phyloP scores from a whole-genome alignment of 169 alveolate genomes.

The Neospora caninum region DNA sequence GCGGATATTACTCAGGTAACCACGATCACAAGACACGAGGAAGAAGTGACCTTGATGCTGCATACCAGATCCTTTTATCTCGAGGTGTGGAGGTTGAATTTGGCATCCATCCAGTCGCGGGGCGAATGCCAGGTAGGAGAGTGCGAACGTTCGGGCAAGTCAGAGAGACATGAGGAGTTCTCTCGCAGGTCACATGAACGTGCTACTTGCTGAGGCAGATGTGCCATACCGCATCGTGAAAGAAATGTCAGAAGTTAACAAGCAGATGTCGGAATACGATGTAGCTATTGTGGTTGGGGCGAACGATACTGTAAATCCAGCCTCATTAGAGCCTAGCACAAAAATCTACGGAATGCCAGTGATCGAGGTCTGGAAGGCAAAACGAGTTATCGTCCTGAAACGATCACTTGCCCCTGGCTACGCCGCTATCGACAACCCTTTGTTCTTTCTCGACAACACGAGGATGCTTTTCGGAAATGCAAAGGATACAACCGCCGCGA shows the following conservation, averaged over 20 bases:
- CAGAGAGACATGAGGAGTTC: background rate
- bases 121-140: conserved; percentile 90
- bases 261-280: conserved; percentile 78
- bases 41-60: no score
- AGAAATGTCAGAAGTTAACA: conserved; percentile 94
- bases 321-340: conserved; percentile 89
- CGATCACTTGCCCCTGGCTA: conserved; percentile 95
- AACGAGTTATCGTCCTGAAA: conserved; percentile 87
- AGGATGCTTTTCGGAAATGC: conserved; percentile 93
- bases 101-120: conserved; percentile 98
- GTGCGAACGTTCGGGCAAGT: background rate
- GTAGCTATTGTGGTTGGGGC: conserved; percentile 94
- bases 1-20: conserved; percentile 68
- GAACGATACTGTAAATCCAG: conserved; percentile 94
- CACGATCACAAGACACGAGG: background rate
- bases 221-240: conserved; percentile 93
- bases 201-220: conserved; percentile 95
- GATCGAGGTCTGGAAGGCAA: conserved; percentile 93
- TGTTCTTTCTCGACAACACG: conserved; percentile 88
- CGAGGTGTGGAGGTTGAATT: conserved; percentile 89
- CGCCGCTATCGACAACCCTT: conserved; percentile 93
- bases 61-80: conserved; percentile 71
- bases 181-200: conserved; percentile 94
- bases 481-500: conserved; percentile 78
- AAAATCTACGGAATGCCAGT: conserved; percentile 96